Percentiles rank a stretch among this genome's conserved stretches.
phyloP scores from a whole-genome alignment of 2,329 filamentous ascomycete genomes.

The Trichoderma semiorbis region DNA sequence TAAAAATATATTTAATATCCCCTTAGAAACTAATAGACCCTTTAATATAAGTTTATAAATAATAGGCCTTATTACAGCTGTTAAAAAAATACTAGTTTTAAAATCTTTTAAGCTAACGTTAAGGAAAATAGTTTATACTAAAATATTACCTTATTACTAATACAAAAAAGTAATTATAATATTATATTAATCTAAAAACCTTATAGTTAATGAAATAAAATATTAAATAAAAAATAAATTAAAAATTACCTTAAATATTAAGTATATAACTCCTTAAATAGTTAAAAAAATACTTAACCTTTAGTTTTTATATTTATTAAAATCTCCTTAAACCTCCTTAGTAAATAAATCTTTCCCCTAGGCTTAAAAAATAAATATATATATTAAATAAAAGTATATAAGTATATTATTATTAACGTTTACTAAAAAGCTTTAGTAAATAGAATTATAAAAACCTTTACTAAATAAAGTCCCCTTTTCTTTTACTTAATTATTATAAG shows the following conservation, averaged over 20 bases:
- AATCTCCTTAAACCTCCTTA: neutral
- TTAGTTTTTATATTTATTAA: slow-evolving; percentile 11
- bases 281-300: neutral
- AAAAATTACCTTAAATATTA: neutral
- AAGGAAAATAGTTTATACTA: neutral
- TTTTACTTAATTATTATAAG: too few relatives aligned
- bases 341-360: too few relatives aligned
- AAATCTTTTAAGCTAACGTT: neutral
- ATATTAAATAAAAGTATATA: neutral
- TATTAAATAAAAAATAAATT: neutral
- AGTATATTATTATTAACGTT: neutral
- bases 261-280: neutral
- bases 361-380: too few relatives aligned
- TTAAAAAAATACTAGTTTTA: neutral
- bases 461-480: too few relatives aligned
- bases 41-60: too few relatives aligned
- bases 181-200: neutral
- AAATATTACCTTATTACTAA: neutral
- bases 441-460: too few relatives aligned
- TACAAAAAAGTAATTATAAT: neutral
- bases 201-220: neutral
- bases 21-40: too few relatives aligned
- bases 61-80: neutral
- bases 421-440: too few relatives aligned
- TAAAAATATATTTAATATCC: too few relatives aligned